A percentile compares a stretch with the other conserved stretches of the same genome.
These are phyloP conservation scores for Neurospora cerealis DNA, from an alignment of 495 filamentous ascomycete genomes.

Conservation along the genomic window DNA sequence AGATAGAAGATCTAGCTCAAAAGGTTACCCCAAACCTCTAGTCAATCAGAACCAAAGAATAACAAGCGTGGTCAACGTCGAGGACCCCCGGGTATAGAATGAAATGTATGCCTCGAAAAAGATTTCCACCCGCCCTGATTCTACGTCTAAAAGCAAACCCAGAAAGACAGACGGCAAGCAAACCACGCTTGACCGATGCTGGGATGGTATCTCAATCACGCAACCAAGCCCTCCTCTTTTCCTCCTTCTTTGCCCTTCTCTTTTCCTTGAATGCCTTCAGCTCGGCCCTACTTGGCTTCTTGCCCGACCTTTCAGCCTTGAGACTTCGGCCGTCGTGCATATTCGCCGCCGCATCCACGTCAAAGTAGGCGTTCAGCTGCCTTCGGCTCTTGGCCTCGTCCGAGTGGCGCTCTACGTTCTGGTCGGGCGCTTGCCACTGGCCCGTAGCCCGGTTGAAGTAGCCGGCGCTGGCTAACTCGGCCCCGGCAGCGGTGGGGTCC, in stretches of 20 bases:
- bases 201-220: constrained; percentile 46
- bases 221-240: constrained; percentile 88
- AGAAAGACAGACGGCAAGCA: background rate
- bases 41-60: background rate
- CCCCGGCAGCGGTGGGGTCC: constrained; percentile 17
- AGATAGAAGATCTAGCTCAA: background rate
- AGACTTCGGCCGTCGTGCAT: constrained; percentile 84
- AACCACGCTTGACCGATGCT: background rate
- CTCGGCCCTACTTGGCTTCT: constrained; percentile 78
- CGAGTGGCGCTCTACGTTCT: constrained; percentile 47
- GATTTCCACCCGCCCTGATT: background rate
- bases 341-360: constrained; percentile 96
- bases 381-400: constrained; percentile 82
- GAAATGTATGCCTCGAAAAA: background rate
- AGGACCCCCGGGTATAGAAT: background rate
- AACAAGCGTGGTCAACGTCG: background rate
- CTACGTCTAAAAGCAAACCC: background rate
- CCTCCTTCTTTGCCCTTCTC: constrained; percentile 72
- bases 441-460: constrained; percentile 92
- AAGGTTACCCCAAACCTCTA: background rate
- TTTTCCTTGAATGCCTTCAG: constrained; percentile 66
- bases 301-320: constrained; percentile 81
- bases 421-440: constrained; percentile 67
- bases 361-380: constrained; percentile 93
- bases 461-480: constrained; percentile 54